These are phyloP conservation scores for Brassica nigra DNA, from an alignment of 345 rosid species.

Conservation along the genomic window DNA sequence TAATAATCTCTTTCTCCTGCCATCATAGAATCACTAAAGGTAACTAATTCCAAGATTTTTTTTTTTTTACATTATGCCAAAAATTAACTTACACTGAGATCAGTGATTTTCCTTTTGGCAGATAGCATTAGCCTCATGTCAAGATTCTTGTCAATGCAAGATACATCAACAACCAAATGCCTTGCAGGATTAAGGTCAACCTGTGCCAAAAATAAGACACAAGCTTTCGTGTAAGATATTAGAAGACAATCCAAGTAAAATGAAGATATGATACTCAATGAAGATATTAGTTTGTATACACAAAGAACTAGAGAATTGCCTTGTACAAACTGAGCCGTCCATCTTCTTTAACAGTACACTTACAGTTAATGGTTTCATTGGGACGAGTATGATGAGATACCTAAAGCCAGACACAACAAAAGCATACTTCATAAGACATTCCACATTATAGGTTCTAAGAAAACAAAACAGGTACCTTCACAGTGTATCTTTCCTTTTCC, in stretches of 20 bases:
- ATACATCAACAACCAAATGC: slow-evolving; percentile 58
- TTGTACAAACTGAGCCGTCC: slow-evolving; percentile 52
- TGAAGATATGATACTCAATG: too few species aligned
- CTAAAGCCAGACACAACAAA: slow-evolving; percentile 40
- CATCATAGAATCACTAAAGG: too few species aligned
- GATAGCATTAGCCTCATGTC: slow-evolving; percentile 67
- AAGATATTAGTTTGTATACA: too few species aligned
- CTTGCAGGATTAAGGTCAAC: slow-evolving; percentile 48
- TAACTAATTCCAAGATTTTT: too few species aligned
- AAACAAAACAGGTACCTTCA: slow-evolving; percentile 51
- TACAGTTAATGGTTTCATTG: slow-evolving; percentile 49
- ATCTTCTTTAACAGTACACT: slow-evolving; percentile 52
- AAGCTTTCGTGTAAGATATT: background rate
- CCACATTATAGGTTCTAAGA: slow-evolving; percentile 35
- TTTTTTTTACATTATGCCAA: background rate
- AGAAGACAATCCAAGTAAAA: slow-evolving; percentile 5
- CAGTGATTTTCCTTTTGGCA: slow-evolving; percentile 47
- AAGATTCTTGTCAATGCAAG: slow-evolving; percentile 60
- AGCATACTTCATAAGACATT: slow-evolving; percentile 19
- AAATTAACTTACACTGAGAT: slow-evolving; percentile 46
- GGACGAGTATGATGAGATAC: slow-evolving; percentile 44
- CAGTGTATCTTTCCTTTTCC: slow-evolving; percentile 55
- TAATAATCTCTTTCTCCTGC: slow-evolving; percentile 61
- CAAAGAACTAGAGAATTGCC: slow-evolving; percentile 62
- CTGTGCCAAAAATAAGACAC: slow-evolving; percentile 38